Evolutionary conservation across 768 basidiomycete species (phyloP).

Genomic region (Leccinum variicolor): DNA sequence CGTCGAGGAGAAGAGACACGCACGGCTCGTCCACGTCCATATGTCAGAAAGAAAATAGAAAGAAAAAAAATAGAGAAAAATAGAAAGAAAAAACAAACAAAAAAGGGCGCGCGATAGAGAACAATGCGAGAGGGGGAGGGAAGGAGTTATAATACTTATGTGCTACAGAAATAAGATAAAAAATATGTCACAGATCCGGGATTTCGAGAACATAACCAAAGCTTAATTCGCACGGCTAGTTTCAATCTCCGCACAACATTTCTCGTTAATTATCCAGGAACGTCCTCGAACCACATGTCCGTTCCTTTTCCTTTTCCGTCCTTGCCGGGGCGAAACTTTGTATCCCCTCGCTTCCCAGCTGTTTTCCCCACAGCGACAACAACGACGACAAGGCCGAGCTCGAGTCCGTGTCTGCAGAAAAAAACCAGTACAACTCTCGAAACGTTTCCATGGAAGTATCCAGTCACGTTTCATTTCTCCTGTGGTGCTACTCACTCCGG

Average conservation of each 20-base stretch:
- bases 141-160: slow-evolving; percentile 29
- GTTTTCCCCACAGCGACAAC: not conserved
- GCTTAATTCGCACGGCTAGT: slow-evolving; percentile 31
- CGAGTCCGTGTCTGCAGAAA: not conserved
- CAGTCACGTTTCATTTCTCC: slow-evolving; percentile 22
- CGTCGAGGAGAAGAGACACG: slow-evolving; percentile 5
- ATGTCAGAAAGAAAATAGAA: slow-evolving; percentile 4
- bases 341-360: slow-evolving; percentile 8
- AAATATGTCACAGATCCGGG: slow-evolving; percentile 40
- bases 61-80: not conserved
- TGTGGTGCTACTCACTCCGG: slow-evolving; percentile 12
- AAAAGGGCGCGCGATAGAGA: slow-evolving; percentile 4
- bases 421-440: not conserved
- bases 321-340: slow-evolving; percentile 18
- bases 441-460: slow-evolving; percentile 23
- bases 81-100: slow-evolving; percentile 6
- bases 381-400: not conserved
- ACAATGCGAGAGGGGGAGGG: slow-evolving; percentile 13
- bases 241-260: slow-evolving; percentile 34
- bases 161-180: slow-evolving; percentile 36
- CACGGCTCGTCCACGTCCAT: slow-evolving; percentile 22
- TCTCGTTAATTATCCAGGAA: slow-evolving; percentile 32
- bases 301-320: slow-evolving; percentile 21
- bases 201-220: slow-evolving; percentile 39
- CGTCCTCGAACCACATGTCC: slow-evolving; percentile 24